These are phyloP conservation scores for Globisporangium splendens DNA, from an alignment of 352 stramenopile genomes.

Conservation along the genomic window DNA sequence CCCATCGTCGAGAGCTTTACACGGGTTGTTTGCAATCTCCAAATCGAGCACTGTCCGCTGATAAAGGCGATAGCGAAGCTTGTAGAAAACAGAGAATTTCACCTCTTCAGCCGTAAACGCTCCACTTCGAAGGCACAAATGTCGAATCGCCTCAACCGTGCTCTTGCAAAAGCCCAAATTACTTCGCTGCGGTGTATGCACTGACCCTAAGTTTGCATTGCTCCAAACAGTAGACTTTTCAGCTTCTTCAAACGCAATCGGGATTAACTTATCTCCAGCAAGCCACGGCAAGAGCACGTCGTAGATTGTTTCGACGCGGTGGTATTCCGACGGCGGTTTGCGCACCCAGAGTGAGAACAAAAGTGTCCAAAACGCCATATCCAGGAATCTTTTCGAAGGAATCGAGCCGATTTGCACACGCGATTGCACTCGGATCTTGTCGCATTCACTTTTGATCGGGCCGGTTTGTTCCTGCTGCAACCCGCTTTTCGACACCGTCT, in stretches of 20 bases:
- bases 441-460: conserved; percentile 14
- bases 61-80: conserved; percentile 67
- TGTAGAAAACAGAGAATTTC: conserved; percentile 67
- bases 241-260: conserved; percentile 47
- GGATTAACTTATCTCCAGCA: conserved; percentile 65
- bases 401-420: conserved; percentile 70
- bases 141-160: conserved; percentile 71
- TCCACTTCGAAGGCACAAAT: conserved; percentile 52
- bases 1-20: conserved; percentile 39
- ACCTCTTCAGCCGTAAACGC: conserved; percentile 58
- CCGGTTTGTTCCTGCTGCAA: conserved; percentile 10
- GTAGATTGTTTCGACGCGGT: conserved; percentile 86
- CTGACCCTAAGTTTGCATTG: conserved; percentile 25
- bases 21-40: conserved; percentile 48
- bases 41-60: conserved; percentile 51
- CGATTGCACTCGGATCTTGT: conserved; percentile 81
- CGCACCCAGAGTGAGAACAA: conserved; percentile 85
- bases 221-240: conserved; percentile 27
- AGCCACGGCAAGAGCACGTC: conserved; percentile 89
- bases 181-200: conserved; percentile 64
- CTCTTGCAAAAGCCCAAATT: conserved; percentile 84
- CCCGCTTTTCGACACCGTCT: conserved; percentile 17
- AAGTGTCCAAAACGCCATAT: conserved; percentile 85
- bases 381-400: conserved; percentile 53
- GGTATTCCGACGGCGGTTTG: conserved; percentile 82